phyloP scores from a whole-genome alignment of 2,329 filamentous ascomycete species.

The Paecilomyces niveus region DNA sequence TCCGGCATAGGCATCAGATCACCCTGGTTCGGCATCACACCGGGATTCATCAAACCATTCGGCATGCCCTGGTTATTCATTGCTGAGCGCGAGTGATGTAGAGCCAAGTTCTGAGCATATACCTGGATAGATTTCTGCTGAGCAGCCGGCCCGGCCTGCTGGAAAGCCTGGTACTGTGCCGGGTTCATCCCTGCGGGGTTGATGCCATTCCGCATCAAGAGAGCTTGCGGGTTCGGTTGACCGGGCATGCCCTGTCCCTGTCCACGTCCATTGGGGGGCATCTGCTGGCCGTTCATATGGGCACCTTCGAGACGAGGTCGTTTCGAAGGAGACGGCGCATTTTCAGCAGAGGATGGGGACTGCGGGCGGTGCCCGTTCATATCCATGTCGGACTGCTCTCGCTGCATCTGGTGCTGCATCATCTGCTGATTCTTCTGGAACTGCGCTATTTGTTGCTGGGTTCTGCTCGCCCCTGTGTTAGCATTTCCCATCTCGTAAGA shows the following conservation, averaged over 20 bases:
- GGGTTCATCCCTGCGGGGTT: constrained; percentile 65
- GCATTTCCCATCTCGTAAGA: background rate
- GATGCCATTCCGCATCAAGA: constrained; percentile 59
- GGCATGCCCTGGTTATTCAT: constrained; percentile 76
- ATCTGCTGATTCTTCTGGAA: constrained; percentile 55
- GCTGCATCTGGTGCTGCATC: constrained; percentile 76
- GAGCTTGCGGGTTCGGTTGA: constrained; percentile 52
- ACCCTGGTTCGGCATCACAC: constrained; percentile 63
- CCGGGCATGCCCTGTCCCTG: constrained; percentile 64
- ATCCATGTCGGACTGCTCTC: constrained; percentile 81
- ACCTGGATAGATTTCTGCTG: constrained; percentile 81
- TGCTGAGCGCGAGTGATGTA: constrained; percentile 67
- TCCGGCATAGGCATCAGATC: constrained; percentile 77
- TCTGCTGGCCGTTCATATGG: constrained; percentile 66
- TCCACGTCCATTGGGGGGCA: constrained; percentile 67
- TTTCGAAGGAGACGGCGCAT: constrained; percentile 88
- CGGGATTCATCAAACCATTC: constrained; percentile 60
- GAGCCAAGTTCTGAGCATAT: constrained; percentile 76
- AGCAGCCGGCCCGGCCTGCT: constrained; percentile 48
- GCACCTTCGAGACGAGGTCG: constrained; percentile 72
- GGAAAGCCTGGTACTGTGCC: constrained; percentile 65
- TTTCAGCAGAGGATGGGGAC: constrained; percentile 76
- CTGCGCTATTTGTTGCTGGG: constrained; percentile 62
- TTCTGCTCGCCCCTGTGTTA: constrained; percentile 31
- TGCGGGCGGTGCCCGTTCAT: constrained; percentile 72